Evolutionary conservation across 1,284 basidiomycete species (phyloP), one percentile per base, ranked within the genome.

Genomic region (Heliocybe sulcata): DNA sequence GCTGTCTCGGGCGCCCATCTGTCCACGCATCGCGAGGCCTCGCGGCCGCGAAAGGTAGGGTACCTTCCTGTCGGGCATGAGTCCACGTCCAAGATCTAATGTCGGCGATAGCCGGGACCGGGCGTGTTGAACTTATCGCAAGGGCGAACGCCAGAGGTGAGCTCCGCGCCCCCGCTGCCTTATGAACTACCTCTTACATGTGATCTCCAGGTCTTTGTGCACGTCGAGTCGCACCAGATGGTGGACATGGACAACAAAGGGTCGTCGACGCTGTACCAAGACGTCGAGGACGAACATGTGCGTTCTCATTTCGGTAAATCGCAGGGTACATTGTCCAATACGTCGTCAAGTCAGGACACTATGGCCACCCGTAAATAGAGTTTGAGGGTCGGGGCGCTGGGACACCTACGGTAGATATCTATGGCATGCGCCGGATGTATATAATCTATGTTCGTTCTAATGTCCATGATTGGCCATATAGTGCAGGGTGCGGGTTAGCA

Each of bases 161-260:
- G n/a, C n/a, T n/a, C n/a, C n/a, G n/a, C n/a, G n/a, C n/a, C n/a
- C n/a, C n/a, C n/a, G n/a, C n/a, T n/a, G n/a, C n/a, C n/a, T n/a
- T n/a, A n/a, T n/a, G n/a, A n/a, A n/a, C n/a, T n/a, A n/a, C n/a
- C n/a, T n/a, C n/a, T n/a, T n/a, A n/a, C n/a, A n/a, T n/a, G n/a
- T n/a, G n/a, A n/a, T n/a, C 45, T n/a, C n/a, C 19, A 47, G 45
- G 45, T 47, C 45, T 47, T 47, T 20, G 45, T 47, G 45, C 45
- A 47, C 45, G 45, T 47, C 10, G 45, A 47, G 23, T 47, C 45
- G 23, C 45, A 47, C 19, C 45, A 47, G 23, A 47, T 47, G 45
- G 45, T 47, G 10, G 45, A 47, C 23, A 9, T 47, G 10, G 45
- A 47, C 45, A 47, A 47, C 19, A 47, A 47, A 35, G 33, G 16